Conservation (phyloP, 1,139 yeast genomes). For the Hemisphaericaspora xylofermentans region DNA sequence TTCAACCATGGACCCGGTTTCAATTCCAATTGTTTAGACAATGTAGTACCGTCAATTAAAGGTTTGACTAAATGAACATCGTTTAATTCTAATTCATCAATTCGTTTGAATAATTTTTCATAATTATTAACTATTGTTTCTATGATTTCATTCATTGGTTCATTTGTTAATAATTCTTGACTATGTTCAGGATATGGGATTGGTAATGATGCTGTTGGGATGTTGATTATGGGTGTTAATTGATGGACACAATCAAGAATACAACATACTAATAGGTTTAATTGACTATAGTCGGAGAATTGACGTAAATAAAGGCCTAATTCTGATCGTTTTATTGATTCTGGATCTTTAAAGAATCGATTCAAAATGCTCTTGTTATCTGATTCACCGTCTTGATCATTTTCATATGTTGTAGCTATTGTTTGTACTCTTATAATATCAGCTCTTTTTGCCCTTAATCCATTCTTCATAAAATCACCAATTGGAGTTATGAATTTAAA, state of each 20-base stretch:
- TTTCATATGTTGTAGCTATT: conserved; percentile 24
- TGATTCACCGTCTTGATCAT: conserved; percentile 15
- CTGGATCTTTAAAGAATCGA: conserved; percentile 21
- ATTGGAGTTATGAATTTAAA: conserved; percentile 8
- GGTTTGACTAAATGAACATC: conserved; percentile 50
- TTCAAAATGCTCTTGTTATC: no score
- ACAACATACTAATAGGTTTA: conserved; percentile 38
- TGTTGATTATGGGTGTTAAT: conserved; percentile 4
- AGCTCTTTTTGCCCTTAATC: conserved; percentile 62
- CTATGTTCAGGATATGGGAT: conserved; percentile 8
- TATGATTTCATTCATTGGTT: conserved; percentile 7
- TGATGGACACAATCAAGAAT: conserved; percentile 23
- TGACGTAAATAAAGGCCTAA: conserved; percentile 60
- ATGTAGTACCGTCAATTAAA: conserved; percentile 67
- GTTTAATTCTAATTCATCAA: conserved; percentile 31
- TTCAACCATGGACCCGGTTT: conserved; percentile 90
- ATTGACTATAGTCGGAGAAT: conserved; percentile 52
- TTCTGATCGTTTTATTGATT: conserved; percentile 47
- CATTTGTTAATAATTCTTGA: conserved; percentile 8
- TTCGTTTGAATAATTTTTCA: conserved; percentile 28
- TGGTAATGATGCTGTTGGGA: conserved; percentile 13
- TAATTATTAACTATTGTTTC: conserved; percentile 24
- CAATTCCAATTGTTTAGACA: conserved; percentile 47
- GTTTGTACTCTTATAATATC: conserved; percentile 54
- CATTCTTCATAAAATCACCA: conserved; percentile 53